Percentiles rank a stretch among this genome's conserved stretches.
These are phyloP conservation scores for Hypericum androsaemum DNA, from an alignment of 345 rosid genomes.

Conservation along the genomic window DNA sequence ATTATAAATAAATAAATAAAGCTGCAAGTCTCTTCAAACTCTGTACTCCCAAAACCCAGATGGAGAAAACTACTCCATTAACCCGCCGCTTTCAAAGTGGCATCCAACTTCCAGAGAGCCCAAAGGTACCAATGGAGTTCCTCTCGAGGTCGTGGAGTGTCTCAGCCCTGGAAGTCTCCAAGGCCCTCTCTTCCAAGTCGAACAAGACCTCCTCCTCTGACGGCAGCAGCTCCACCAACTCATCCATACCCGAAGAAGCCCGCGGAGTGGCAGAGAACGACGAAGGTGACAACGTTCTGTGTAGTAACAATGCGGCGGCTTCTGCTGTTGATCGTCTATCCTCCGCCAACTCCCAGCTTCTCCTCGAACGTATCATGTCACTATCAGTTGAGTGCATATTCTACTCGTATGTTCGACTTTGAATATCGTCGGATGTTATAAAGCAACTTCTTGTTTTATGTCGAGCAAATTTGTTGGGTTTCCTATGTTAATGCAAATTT, in stretches of 20 bases:
- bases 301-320: neutral
- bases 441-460: too few relatives aligned
- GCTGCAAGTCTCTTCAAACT: too few relatives aligned
- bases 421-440: too few relatives aligned
- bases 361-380: slow-evolving; percentile 93
- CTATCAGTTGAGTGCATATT: slow-evolving; percentile 42
- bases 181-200: slow-evolving; percentile 39
- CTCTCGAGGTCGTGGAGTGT: slow-evolving; percentile 82
- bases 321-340: slow-evolving; percentile 39
- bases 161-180: slow-evolving; percentile 75
- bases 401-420: too few relatives aligned
- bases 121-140: slow-evolving; percentile 88
- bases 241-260: slow-evolving; percentile 54
- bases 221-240: slow-evolving; percentile 12
- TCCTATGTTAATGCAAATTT: too few relatives aligned
- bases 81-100: neutral
- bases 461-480: too few relatives aligned
- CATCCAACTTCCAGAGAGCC: slow-evolving; percentile 63
- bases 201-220: slow-evolving; percentile 16
- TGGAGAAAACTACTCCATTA: too few relatives aligned
- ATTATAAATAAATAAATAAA: too few relatives aligned
- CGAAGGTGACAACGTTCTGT: neutral
- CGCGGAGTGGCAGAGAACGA: slow-evolving; percentile 23
- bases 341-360: slow-evolving; percentile 76
- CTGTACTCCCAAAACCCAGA: too few relatives aligned